Evolutionary conservation across 352 stramenopile species (phyloP), one percentile per base, ranked within the genome.

Genomic region (Globisporangium acanthophoron): DNA sequence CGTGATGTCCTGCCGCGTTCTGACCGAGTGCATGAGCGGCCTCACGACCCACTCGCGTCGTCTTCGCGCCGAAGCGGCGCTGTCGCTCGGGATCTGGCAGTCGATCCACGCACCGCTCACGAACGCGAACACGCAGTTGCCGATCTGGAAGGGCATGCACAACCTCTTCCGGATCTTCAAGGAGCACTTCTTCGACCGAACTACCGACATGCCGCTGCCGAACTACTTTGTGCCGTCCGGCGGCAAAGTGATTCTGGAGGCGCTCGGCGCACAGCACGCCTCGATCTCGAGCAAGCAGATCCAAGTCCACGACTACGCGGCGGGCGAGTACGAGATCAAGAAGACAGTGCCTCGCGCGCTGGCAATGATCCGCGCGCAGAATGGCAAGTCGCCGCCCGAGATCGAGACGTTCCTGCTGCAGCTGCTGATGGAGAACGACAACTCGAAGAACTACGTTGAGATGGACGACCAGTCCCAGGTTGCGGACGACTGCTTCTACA

Each of bases 91-190:
- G 7, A 81, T 94, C 50, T 94, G 85, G 85, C 85, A 94, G 68
- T 91, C 79, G 27, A 90, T 94, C 50, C 85, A 94, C 55, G 85
- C 85, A 3, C 82, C 82, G 18, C 63, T 90, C 2, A 94, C 85
- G 11, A 92, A 90, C 43, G 85, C 82, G 1, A 91, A 87, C 61
- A 92, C 82, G 16, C 70, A 86, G 44, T 64, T 92, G 0, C 80
- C 85, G 2, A 90, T 91, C 49, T 94, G 85, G 85, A 92, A 92
- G 59, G 85, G 65, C 3, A 92, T 92, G 82, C 80, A 91, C 66
- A 92, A 92, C 54, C 67, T 94, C 16, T 80, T 92, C 39, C 85
- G 85, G n/a, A 92, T 92, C 54, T 94, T 94, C 64, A 94, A 94
- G 55, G 85, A 94, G 58, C 85, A 94, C 39, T 94, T 94, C 57